Evolutionary conservation across 345 rosid species (phyloP).

Genomic region (Noccaea caerulescens): DNA sequence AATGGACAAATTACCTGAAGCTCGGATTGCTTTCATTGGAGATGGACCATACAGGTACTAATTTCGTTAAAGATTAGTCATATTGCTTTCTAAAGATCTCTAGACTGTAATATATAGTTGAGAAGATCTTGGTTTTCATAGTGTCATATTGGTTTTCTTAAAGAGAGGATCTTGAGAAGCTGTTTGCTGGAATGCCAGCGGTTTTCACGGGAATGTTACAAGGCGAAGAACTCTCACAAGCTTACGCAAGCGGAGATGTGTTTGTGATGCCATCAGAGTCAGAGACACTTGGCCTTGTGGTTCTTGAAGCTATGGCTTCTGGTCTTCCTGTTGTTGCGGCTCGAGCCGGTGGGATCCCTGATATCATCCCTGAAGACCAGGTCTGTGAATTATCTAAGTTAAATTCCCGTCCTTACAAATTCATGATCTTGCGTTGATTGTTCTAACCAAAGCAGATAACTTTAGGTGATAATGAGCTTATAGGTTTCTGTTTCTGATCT

Average conservation of each 20-base stretch:
- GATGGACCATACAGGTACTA: slow-evolving; percentile 95
- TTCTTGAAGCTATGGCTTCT: slow-evolving; percentile 96
- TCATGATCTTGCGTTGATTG: slow-evolving; percentile 17
- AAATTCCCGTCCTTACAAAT: no score
- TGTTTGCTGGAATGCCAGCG: slow-evolving; percentile 84
- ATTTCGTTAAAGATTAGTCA: not conserved
- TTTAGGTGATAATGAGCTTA: slow-evolving; percentile 11
- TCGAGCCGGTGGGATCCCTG: slow-evolving; percentile 95
- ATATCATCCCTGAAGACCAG: slow-evolving; percentile 84
- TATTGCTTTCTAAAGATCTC: not conserved
- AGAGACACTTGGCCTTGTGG: slow-evolving; percentile 94
- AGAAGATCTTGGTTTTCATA: no score
- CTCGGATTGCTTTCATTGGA: slow-evolving; percentile 87
- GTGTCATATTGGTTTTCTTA: not conserved
- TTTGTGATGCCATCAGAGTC: slow-evolving; percentile 98
- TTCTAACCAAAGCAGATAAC: not conserved
- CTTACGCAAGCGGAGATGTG: slow-evolving; percentile 96
- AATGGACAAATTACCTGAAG: slow-evolving; percentile 91
- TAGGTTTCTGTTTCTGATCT: slow-evolving; percentile 10
- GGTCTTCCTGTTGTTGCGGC: slow-evolving; percentile 92
- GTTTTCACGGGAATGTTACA: slow-evolving; percentile 90
- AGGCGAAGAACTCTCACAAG: slow-evolving; percentile 95
- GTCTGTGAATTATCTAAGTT: slow-evolving; percentile 52
- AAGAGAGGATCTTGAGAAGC: slow-evolving; percentile 86
- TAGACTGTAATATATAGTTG: not conserved